Conservation (phyloP, 1,284 basidiomycete species). For the Afroboletus lepidellus region DNA sequence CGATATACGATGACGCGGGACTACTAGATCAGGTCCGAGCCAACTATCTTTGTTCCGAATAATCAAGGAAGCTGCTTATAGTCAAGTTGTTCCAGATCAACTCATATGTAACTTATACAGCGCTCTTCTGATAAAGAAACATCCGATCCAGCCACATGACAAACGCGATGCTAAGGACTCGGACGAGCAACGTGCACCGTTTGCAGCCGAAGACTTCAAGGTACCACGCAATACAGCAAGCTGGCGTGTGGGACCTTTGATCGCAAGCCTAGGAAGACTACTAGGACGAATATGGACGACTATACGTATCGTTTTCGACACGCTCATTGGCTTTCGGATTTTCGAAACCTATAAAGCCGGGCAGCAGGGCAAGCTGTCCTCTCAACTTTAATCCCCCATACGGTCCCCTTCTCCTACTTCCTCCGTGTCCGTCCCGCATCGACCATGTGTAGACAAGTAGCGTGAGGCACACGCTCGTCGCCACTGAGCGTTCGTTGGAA, state of each 20-base stretch:
- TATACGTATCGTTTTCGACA: conserved; percentile 32
- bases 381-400: conserved; percentile 12
- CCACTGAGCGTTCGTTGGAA: not conserved
- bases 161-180: conserved; percentile 21
- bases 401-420: not conserved
- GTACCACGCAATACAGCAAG: conserved; percentile 28
- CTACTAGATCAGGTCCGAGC: conserved; percentile 23
- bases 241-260: conserved; percentile 29
- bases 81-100: conserved; percentile 22
- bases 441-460: conserved; percentile 55
- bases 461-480: conserved; percentile 39
- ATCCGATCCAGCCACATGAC: conserved; percentile 32
- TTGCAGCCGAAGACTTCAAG: conserved; percentile 13
- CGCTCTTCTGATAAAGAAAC: conserved; percentile 31
- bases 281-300: conserved; percentile 29
- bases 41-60: conserved; percentile 28
- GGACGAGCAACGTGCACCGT: conserved; percentile 22
- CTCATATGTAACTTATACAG: conserved; percentile 7
- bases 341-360: conserved; percentile 31
- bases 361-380: conserved; percentile 4
- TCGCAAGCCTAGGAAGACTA: conserved; percentile 19
- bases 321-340: conserved; percentile 22
- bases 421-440: conserved; percentile 1
- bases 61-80: conserved; percentile 28
- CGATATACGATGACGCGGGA: conserved; percentile 19